A percentile compares a stretch with the other conserved stretches of the same genome.
These are phyloP conservation scores for Calvatia gigantea DNA, from an alignment of 768 basidiomycete species.

Conservation along the genomic window DNA sequence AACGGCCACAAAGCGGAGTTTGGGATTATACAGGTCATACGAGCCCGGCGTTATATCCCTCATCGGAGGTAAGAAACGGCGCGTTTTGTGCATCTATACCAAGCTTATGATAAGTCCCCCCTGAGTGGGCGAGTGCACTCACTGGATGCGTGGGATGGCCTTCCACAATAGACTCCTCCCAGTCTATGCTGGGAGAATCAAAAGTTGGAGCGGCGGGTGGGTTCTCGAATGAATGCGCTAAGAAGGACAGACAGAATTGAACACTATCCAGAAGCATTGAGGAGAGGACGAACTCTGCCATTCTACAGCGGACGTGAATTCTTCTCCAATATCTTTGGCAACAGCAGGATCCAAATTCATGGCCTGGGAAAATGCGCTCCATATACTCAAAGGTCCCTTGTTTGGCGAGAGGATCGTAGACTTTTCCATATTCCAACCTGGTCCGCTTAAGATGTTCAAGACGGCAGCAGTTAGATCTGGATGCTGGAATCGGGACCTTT, in stretches of 20 bases:
- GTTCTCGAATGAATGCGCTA: slow-evolving; percentile 46
- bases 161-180: slow-evolving; percentile 62
- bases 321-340: slow-evolving; percentile 38
- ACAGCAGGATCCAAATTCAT: slow-evolving; percentile 31
- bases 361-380: slow-evolving; percentile 38
- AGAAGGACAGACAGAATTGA: not conserved
- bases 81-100: slow-evolving; percentile 53
- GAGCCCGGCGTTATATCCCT: slow-evolving; percentile 40
- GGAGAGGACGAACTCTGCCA: slow-evolving; percentile 43
- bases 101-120: not conserved
- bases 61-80: slow-evolving; percentile 48
- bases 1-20: slow-evolving; percentile 43
- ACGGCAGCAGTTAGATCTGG: slow-evolving; percentile 22
- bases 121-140: slow-evolving; percentile 9
- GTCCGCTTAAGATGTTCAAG: slow-evolving; percentile 20
- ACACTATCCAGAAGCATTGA: not conserved
- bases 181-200: slow-evolving; percentile 45
- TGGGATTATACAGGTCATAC: slow-evolving; percentile 48
- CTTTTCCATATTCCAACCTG: slow-evolving; percentile 24
- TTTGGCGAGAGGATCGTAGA: slow-evolving; percentile 22
- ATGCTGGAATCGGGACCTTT: slow-evolving; percentile 24
- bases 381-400: slow-evolving; percentile 36
- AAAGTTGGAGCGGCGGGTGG: slow-evolving; percentile 44
- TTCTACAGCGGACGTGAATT: slow-evolving; percentile 47
- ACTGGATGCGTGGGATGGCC: slow-evolving; percentile 61